A percentile compares a stretch with the other conserved stretches of the same genome.
phyloP scores from a whole-genome alignment of 345 rosid genomes.

The Eucalyptus pumila region DNA sequence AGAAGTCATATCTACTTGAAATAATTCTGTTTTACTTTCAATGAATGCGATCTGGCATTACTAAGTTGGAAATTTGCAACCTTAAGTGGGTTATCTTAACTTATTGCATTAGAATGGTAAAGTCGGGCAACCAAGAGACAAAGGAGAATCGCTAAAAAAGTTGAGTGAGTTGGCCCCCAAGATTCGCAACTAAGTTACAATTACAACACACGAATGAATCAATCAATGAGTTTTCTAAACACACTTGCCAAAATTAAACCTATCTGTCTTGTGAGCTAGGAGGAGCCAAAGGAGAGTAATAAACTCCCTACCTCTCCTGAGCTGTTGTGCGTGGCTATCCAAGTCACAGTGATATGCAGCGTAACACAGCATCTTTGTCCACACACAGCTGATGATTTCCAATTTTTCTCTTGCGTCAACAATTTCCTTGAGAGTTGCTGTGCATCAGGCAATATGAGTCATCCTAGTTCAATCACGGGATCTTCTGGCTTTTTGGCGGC shows the following conservation, averaged over 20 bases:
- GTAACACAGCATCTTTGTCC: background rate
- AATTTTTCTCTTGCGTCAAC: background rate
- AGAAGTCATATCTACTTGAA: background rate
- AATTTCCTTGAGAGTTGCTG: background rate
- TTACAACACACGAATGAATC: background rate
- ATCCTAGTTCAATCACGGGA: background rate
- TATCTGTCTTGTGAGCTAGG: background rate
- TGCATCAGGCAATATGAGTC: background rate
- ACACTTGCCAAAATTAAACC: background rate
- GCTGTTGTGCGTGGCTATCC: background rate
- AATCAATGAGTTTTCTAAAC: background rate
- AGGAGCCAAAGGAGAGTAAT: slow-evolving; percentile 4
- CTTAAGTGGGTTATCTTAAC: background rate
- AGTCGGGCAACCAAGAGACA: background rate
- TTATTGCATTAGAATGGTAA: background rate
- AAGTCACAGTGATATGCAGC: background rate
- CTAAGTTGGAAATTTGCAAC: background rate
- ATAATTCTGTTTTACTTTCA: background rate
- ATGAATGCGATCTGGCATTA: background rate
- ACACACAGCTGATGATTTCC: background rate
- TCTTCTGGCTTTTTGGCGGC: no score
- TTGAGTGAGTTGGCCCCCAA: background rate
- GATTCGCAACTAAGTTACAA: background rate
- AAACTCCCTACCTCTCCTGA: background rate
- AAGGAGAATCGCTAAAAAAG: background rate